These are phyloP conservation scores for Phalaenopsis aphrodite DNA, from an alignment of 106 monocot species.

Conservation along the genomic window DNA sequence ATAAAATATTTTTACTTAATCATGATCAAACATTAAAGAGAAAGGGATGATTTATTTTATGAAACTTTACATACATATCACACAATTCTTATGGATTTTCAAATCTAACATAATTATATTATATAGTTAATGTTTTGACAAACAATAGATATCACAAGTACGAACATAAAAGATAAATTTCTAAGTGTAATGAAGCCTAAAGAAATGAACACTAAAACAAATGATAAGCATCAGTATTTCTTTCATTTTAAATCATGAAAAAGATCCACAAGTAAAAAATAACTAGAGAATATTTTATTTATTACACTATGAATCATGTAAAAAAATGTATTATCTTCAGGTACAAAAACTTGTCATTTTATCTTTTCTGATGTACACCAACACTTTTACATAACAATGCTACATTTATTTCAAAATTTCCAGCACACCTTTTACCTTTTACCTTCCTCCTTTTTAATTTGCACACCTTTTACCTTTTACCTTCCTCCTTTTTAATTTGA, in stretches of 20 bases:
- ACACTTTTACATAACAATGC: not conserved
- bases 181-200: not conserved
- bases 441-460: too few relatives aligned
- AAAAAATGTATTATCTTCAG: not conserved
- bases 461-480: not conserved
- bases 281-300: not conserved
- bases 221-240: not conserved
- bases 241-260: not conserved
- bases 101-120: too few relatives aligned
- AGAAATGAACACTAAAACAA: not conserved
- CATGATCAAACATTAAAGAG: too few relatives aligned
- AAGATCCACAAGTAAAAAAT: not conserved
- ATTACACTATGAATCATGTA: not conserved
- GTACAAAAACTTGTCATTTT: too few relatives aligned
- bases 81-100: too few relatives aligned
- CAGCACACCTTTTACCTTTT: not conserved
- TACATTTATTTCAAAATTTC: not conserved
- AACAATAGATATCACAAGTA: too few relatives aligned
- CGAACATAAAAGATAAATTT: not conserved
- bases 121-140: too few relatives aligned
- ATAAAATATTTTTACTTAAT: too few relatives aligned
- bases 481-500: too few relatives aligned
- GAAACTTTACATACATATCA: too few relatives aligned
- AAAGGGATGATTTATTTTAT: too few relatives aligned
- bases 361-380: too few relatives aligned